phyloP scores from a whole-genome alignment of 169 alveolate species.

The Toxoplasma gondii region DNA sequence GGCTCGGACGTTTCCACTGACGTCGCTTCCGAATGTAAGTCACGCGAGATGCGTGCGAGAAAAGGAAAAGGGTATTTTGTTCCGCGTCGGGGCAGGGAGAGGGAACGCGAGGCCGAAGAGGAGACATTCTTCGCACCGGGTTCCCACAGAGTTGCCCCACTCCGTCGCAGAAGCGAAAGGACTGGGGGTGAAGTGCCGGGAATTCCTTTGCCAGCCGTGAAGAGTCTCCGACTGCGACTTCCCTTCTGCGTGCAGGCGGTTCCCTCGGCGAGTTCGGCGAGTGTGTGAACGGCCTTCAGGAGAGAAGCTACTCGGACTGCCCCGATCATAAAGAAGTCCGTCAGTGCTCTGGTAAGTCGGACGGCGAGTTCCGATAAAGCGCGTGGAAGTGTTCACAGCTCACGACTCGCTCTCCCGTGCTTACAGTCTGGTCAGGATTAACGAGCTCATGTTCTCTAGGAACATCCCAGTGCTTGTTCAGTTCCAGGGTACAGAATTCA shows the following conservation, averaged over 20 bases:
- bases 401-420: background rate
- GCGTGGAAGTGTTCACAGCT: no score
- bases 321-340: conserved; percentile 34
- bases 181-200: background rate
- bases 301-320: conserved; percentile 17
- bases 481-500: background rate
- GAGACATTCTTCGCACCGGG: no score
- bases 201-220: no score
- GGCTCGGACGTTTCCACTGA: background rate
- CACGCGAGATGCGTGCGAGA: background rate
- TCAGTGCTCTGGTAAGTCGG: conserved; percentile 33
- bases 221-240: no score
- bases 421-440: background rate
- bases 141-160: no score
- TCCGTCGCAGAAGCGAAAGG: background rate
- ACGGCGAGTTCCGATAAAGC: no score
- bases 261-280: conserved; percentile 28
- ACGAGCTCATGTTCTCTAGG: background rate
- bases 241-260: conserved; percentile 32
- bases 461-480: background rate
- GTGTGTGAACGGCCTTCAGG: conserved; percentile 32
- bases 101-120: no score
- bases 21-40: background rate
- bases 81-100: no score
- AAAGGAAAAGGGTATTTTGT: no score